Base-by-base conservation (phyloP, 2,329 filamentous ascomycete species). In the Aaosphaeria arxii region DNA sequence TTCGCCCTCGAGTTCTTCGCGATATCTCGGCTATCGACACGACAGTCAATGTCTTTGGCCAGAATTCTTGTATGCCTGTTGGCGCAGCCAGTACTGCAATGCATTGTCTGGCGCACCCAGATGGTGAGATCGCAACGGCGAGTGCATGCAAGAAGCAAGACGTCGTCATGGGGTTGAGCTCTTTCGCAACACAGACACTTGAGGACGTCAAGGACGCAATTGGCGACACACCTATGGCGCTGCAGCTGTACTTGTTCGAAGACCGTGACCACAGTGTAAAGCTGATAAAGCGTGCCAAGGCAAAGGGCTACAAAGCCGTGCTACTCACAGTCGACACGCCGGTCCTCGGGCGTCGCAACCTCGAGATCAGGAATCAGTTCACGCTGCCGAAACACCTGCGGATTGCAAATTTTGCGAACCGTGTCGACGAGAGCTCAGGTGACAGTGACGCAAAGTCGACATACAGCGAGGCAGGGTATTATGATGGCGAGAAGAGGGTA, bases 261-360 rank as follows among this genome's bases (percentile, higher is more conserved):
- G 33, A 36, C 33, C 9, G 33, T 9, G 33, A 36, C 9, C 33
- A 36, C 33, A 36, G 33, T 43, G 9, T 9, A 13, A 36, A 36
- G 33, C 13, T 36, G 33, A 36, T 54, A 4, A 24, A 17, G 7
- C 51, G 48, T n/a, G 86, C 84, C 1, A 80, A 79, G 59, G 72
- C 67, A 1, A 75, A 74, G 30, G 85, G 84, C 1, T 88, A 77
- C 64, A 75, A 74, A 32, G 83, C 81, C 1, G 73, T 88, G 0
- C 78, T 88, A 11, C 81, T 88, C 1, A 88, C 86, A 0, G 72
- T 88, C 0, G 86, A 89, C 63, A 88, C 84, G 0, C 86, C 80
- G 69, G 77, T 77, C 4, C 73, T 88, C 38, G 78, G 77, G 1
- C 33, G 33, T 9, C 9, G 33, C 9, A 36, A 36, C 33, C 13